These are phyloP conservation scores for Salix koriyanagi DNA, from an alignment of 345 rosid genomes.

Conservation along the genomic window DNA sequence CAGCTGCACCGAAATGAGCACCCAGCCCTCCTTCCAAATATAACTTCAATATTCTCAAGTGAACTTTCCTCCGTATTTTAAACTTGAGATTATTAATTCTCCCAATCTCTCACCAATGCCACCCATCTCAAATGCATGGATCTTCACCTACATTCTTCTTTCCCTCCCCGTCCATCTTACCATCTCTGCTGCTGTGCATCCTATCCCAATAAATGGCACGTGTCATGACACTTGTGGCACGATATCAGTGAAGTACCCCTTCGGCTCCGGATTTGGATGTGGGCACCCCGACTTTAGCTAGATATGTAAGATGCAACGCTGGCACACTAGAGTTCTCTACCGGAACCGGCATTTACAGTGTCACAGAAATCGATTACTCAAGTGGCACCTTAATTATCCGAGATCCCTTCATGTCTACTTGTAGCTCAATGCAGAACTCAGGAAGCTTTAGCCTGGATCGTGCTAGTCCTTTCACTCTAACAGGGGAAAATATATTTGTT, in stretches of 20 bases:
- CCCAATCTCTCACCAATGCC: constrained; percentile 33
- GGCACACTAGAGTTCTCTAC: constrained; percentile 51
- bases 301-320: constrained; percentile 46
- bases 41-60: background rate
- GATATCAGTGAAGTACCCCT: constrained; percentile 46
- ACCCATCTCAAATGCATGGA: constrained; percentile 16
- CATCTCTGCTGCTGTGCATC: constrained; percentile 22
- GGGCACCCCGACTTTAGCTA: constrained; percentile 49
- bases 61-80: background rate
- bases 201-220: constrained; percentile 27
- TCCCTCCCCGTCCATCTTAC: constrained; percentile 12
- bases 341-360: constrained; percentile 42
- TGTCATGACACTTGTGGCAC: constrained; percentile 47
- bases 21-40: constrained; percentile 1
- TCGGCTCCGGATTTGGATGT: constrained; percentile 51
- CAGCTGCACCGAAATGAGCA: constrained; percentile 27
- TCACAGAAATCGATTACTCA: constrained; percentile 51
- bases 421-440: constrained; percentile 59
- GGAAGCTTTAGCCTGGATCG: constrained; percentile 58
- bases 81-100: background rate
- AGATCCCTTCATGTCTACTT: constrained; percentile 65
- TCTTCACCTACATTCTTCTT: constrained; percentile 27
- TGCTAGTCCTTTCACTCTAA: constrained; percentile 49
- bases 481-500: constrained; percentile 43
- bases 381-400: constrained; percentile 33